Evolutionary conservation across 192 early-diverging fungal species (phyloP).

Genomic region (Backusella parvicylindrica): DNA sequence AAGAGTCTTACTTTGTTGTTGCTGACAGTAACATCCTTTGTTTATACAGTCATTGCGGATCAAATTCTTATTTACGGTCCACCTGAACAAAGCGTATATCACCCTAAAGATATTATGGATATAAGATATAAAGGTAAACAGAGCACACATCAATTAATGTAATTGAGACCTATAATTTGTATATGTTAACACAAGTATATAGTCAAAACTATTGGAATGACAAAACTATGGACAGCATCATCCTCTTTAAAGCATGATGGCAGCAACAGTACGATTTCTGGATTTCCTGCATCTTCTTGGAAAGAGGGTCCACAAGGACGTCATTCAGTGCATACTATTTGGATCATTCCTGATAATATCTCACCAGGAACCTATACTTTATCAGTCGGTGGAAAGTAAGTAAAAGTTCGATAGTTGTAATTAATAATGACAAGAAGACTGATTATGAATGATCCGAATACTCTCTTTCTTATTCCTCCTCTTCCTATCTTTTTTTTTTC

Average conservation of each 20-base stretch:
- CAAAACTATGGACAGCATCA: background rate
- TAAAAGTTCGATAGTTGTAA: background rate
- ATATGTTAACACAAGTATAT: background rate
- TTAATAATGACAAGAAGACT: background rate
- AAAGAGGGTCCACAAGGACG: too few species aligned
- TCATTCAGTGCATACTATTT: background rate
- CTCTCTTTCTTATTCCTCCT: background rate
- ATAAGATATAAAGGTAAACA: background rate
- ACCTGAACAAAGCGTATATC: background rate
- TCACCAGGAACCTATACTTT: background rate
- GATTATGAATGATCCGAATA: background rate
- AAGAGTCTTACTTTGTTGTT: background rate
- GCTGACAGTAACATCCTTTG: background rate
- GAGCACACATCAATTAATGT: background rate
- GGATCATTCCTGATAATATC: constrained; percentile 13
- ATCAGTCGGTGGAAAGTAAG: background rate
- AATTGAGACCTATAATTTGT: background rate
- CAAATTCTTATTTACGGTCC: background rate
- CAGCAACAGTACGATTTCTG: background rate
- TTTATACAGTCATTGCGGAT: background rate
- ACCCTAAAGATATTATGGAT: constrained; percentile 1
- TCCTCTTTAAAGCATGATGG: background rate
- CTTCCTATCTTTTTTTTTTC: background rate
- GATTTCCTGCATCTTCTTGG: background rate
- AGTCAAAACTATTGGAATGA: constrained; percentile 1